phyloP scores from a whole-genome alignment of 192 early-diverging fungal species.

The Phlyctochytrium arcticum region DNA sequence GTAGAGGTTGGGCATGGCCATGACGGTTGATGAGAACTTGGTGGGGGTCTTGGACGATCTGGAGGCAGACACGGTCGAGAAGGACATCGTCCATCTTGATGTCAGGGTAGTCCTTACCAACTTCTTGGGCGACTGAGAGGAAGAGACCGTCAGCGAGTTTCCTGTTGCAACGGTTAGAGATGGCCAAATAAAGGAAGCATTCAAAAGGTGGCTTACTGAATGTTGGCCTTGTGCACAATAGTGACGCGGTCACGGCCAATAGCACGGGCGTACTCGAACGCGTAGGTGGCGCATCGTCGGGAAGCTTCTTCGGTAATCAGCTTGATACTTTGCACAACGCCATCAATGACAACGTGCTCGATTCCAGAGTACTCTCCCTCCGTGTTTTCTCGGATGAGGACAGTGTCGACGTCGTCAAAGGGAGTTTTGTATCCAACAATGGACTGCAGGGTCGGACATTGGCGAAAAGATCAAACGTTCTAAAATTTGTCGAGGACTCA shows the following conservation, averaged over 20 bases:
- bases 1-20: conserved; percentile 99
- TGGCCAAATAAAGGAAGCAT: background rate
- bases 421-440: conserved; percentile 95
- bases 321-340: conserved; percentile 99
- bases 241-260: conserved; percentile 91
- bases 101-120: conserved; percentile 87
- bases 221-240: conserved; percentile 94
- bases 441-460: conserved; percentile 97
- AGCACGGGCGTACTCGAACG: conserved; percentile 87
- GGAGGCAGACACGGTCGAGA: conserved; percentile 90
- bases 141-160: conserved; percentile 97
- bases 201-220: conserved; percentile 30
- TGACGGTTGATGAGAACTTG: conserved; percentile 85
- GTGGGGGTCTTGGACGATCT: conserved; percentile 90
- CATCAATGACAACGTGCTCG: conserved; percentile 83
- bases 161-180: conserved; percentile 22
- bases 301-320: conserved; percentile 96
- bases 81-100: conserved; percentile 89
- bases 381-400: conserved; percentile 99
- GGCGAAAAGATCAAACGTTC: conserved; percentile 97
- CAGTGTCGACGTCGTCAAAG: conserved; percentile 95
- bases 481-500: no score
- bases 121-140: conserved; percentile 85
- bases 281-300: conserved; percentile 86
- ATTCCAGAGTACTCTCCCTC: conserved; percentile 99